Evolutionary conservation across 768 basidiomycete genomes (phyloP), one percentile per base, ranked within the genome.

Genomic region (Floccularia luteovirens): DNA sequence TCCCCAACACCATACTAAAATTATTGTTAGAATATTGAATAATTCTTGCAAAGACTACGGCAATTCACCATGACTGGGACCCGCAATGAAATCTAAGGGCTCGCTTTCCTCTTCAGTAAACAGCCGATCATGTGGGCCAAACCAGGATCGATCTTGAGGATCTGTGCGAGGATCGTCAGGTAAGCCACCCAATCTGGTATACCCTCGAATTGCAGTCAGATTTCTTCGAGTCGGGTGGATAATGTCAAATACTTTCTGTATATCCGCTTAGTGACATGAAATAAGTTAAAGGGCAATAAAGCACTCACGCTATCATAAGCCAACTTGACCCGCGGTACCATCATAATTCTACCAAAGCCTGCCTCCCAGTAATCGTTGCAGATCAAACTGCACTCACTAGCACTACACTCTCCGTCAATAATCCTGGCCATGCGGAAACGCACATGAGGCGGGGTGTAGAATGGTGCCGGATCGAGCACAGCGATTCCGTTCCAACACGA

Each of bases 401-500:
- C 96, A 27, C 87, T 90, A 57, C 96, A 98, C 57, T 99, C 96
- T 28, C 79, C 79, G 11, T 94, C 89, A 6, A 69, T 71, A 38
- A 98, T 75, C 40, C 70, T 72, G 3, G 96, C 96, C 96, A 99
- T 99, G 21, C 96, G 75, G 77, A 99, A 99, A 41, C 78, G 75
- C 43, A 97, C 85, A 48, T 90, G 90, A 6, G 91, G 89, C 0
- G 88, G 86, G 1, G 72, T 68, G 63, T 99, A 99, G 64, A 99
- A 86, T 4, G 96, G 96, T 7, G 85, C 92, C 0, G 96, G 92
- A 56, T 98, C 96, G 39, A 98, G 73, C 5, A 99, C 68, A 24
- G 94, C 93, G 50, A 98, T 84, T 13, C 96, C 96, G 57, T 98
- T 99, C 96, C 96, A 98, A 63, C 94, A 99, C 3, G 86, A 84